Percentiles rank a stretch among this genome's conserved stretches.
Evolutionary conservation across 371 early-diverging fungal species (phyloP).

Genomic region (Apophysomyces trapeziformis): DNA sequence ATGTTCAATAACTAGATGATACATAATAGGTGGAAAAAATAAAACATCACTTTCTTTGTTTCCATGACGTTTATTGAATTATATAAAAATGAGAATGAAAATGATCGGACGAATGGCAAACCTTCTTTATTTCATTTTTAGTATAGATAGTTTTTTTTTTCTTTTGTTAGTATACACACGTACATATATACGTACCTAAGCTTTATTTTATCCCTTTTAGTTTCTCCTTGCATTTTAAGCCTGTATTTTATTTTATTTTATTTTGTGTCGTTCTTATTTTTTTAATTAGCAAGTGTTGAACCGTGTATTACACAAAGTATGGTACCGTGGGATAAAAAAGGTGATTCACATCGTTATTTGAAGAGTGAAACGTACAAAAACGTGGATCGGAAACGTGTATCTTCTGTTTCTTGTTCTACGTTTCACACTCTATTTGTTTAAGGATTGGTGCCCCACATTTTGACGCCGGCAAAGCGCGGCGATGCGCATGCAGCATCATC

Average conservation of each 20-base stretch:
- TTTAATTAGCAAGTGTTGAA: constrained; percentile 11
- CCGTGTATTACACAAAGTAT: neutral
- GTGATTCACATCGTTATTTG: constrained; percentile 11
- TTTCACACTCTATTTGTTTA: constrained; percentile 5
- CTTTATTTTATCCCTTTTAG: neutral
- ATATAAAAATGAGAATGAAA: too few relatives aligned
- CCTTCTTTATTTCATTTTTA: too few relatives aligned
- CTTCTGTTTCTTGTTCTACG: constrained; percentile 1
- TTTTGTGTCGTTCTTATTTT: constrained; percentile 1
- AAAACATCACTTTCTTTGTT: too few relatives aligned
- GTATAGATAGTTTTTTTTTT: constrained; percentile 5
- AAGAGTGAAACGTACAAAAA: constrained; percentile 8
- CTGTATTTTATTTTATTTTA: neutral
- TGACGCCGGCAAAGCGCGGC: constrained; percentile 1
- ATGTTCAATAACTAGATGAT: neutral
- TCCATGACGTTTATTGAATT: too few relatives aligned
- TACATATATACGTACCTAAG: neutral
- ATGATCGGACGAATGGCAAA: too few relatives aligned
- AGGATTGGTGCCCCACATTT: constrained; percentile 3
- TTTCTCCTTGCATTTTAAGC: constrained; percentile 2
- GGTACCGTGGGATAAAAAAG: constrained; percentile 6
- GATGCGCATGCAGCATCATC: constrained; percentile 11
- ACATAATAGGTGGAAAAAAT: neutral
- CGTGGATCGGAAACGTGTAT: constrained; percentile 7
- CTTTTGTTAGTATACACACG: constrained; percentile 2